These are phyloP conservation scores for Hypoxylon sp. DNA, from an alignment of 2,329 filamentous ascomycete species.

Conservation along the genomic window DNA sequence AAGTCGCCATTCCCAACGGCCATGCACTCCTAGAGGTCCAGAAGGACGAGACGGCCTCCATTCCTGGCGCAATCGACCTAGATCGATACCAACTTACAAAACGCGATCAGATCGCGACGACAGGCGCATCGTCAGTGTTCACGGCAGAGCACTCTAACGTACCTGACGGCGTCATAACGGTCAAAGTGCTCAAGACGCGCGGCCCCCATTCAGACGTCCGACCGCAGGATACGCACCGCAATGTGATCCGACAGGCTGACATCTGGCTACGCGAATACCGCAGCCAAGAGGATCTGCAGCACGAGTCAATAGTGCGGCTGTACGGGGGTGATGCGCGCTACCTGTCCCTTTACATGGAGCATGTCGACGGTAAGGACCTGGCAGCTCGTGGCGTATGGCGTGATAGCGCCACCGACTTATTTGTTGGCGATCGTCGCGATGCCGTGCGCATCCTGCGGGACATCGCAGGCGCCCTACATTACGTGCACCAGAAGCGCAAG, in stretches of 20 bases:
- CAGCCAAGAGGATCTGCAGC: slow-evolving; percentile 66
- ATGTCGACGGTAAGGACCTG: slow-evolving; percentile 68
- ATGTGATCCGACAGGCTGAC: slow-evolving; percentile 70
- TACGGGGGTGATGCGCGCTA: slow-evolving; percentile 71
- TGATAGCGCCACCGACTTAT: slow-evolving; percentile 60
- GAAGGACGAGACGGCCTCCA: slow-evolving; percentile 61
- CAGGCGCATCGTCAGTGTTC: slow-evolving; percentile 67
- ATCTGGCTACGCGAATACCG: slow-evolving; percentile 70
- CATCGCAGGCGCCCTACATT: slow-evolving; percentile 66
- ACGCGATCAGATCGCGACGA: slow-evolving; percentile 67
- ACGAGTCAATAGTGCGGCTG: slow-evolving; percentile 69
- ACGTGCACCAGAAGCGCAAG: slow-evolving; percentile 65
- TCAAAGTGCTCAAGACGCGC: slow-evolving; percentile 71
- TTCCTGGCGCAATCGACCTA: slow-evolving; percentile 64
- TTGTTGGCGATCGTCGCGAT: slow-evolving; percentile 63
- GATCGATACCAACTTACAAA: slow-evolving; percentile 68
- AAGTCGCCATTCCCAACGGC: slow-evolving; percentile 60
- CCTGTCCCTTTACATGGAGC: slow-evolving; percentile 72
- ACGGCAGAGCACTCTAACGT: slow-evolving; percentile 66
- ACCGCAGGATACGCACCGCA: slow-evolving; percentile 64
- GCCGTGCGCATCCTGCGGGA: slow-evolving; percentile 66
- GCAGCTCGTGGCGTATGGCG: slow-evolving; percentile 64
- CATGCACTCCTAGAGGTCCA: slow-evolving; percentile 66
- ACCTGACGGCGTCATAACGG: slow-evolving; percentile 67
- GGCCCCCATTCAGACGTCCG: slow-evolving; percentile 57